These are phyloP conservation scores for Chlorokybus atmophyticus DNA, from an alignment of 139 green algal genomes.

Conservation along the genomic window DNA sequence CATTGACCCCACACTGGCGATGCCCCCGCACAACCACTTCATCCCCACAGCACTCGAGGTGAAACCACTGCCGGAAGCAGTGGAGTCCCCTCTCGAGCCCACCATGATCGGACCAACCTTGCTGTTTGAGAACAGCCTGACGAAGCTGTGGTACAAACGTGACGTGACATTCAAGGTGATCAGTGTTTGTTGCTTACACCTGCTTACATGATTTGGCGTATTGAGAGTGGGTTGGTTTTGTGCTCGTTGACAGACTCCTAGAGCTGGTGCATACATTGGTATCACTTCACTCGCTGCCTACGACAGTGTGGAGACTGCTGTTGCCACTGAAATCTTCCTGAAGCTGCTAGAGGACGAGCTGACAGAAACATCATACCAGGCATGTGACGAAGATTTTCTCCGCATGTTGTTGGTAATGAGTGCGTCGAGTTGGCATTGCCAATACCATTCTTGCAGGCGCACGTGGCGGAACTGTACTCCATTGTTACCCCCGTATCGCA, in stretches of 20 bases:
- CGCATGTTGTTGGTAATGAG: neutral
- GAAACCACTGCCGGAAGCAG: too few relatives aligned
- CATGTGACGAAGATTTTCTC: slow-evolving; percentile 36
- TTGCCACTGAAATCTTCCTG: slow-evolving; percentile 40
- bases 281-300: slow-evolving; percentile 39
- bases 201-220: too few relatives aligned
- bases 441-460: too few relatives aligned
- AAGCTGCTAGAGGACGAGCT: slow-evolving; percentile 74
- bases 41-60: slow-evolving; percentile 39
- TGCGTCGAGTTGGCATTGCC: too few relatives aligned
- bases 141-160: too few relatives aligned
- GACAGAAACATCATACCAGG: slow-evolving; percentile 77
- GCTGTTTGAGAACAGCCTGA: too few relatives aligned
- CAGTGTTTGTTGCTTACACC: too few relatives aligned
- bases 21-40: slow-evolving; percentile 71
- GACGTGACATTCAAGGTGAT: too few relatives aligned
- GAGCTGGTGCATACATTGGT: slow-evolving; percentile 40
- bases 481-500: neutral
- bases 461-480: slow-evolving; percentile 20
- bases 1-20: slow-evolving; percentile 32
- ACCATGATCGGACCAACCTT: too few relatives aligned
- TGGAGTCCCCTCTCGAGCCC: too few relatives aligned
- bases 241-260: slow-evolving; percentile 61
- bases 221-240: too few relatives aligned
- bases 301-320: slow-evolving; percentile 28